Evolutionary conservation across 768 basidiomycete genomes (phyloP).

Genomic region (Amanita brunnescens): DNA sequence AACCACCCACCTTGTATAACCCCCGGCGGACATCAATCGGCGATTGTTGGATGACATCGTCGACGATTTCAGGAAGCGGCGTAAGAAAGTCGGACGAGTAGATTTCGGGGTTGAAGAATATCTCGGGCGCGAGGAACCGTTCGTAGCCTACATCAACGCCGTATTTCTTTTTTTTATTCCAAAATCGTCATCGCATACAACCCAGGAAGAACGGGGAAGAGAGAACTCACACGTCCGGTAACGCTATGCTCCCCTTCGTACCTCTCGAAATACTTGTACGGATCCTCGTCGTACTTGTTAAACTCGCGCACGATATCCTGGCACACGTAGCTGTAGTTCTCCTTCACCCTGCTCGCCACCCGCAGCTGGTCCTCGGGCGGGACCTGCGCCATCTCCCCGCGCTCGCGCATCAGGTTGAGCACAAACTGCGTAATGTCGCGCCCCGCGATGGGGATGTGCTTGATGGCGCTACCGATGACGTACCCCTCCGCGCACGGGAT

Average conservation of each 20-base stretch:
- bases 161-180: constrained; percentile 84
- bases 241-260: constrained; percentile 92
- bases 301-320: constrained; percentile 99
- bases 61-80: constrained; percentile 92
- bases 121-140: constrained; percentile 97
- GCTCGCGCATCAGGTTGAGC: constrained; percentile 89
- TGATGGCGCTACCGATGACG: constrained; percentile 98
- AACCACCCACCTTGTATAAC: constrained; percentile 70
- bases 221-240: constrained; percentile 66
- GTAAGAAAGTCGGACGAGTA: constrained; percentile 96
- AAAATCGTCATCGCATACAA: neutral
- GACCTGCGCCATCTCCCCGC: constrained; percentile 84
- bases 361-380: constrained; percentile 92
- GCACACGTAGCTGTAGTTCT: constrained; percentile 97
- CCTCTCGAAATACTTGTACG: constrained; percentile 89
- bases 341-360: constrained; percentile 91
- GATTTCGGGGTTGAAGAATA: constrained; percentile 99
- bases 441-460: constrained; percentile 97
- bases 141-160: constrained; percentile 93
- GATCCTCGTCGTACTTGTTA: constrained; percentile 94
- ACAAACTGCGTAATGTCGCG: constrained; percentile 97
- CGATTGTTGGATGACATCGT: constrained; percentile 89
- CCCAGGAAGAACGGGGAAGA: neutral
- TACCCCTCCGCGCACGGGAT: constrained; percentile 96
- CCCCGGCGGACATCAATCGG: constrained; percentile 97